These are phyloP conservation scores for Raddia guianensis DNA, from an alignment of 176 grass and related monocot genomes.

Conservation along the genomic window DNA sequence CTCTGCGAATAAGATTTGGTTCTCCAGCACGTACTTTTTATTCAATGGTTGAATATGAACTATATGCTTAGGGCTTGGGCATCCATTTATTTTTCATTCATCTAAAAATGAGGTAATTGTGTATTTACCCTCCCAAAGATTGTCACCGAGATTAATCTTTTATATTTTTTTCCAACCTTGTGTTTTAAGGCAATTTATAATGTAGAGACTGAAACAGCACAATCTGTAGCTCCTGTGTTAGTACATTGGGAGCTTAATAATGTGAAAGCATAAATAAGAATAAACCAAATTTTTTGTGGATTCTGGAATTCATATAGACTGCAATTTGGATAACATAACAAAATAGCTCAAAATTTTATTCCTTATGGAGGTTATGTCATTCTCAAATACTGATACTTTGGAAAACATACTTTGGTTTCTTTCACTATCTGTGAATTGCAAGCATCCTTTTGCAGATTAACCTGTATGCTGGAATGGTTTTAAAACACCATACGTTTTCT, in stretches of 20 bases:
- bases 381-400: conserved; percentile 20
- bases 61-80: not conserved
- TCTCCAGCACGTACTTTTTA: conserved; percentile 23
- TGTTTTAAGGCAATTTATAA: conserved; percentile 3
- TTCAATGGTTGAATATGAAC: conserved; percentile 23
- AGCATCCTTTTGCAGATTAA: not conserved
- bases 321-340: not conserved
- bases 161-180: not conserved
- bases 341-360: conserved; percentile 6
- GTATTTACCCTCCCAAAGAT: too few relatives aligned
- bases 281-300: not conserved
- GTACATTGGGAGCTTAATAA: conserved; percentile 13
- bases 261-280: not conserved
- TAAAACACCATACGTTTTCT: conserved; percentile 6
- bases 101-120: not conserved
- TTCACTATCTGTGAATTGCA: conserved; percentile 18
- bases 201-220: not conserved
- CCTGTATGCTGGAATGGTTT: not conserved
- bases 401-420: not conserved
- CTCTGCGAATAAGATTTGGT: not conserved
- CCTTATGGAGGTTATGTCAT: not conserved
- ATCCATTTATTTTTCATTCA: not conserved
- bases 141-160: not conserved
- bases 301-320: not conserved
- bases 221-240: not conserved